phyloP scores from a whole-genome alignment of 2,329 filamentous ascomycete genomes.

The Aspergillus novoparasiticus region DNA sequence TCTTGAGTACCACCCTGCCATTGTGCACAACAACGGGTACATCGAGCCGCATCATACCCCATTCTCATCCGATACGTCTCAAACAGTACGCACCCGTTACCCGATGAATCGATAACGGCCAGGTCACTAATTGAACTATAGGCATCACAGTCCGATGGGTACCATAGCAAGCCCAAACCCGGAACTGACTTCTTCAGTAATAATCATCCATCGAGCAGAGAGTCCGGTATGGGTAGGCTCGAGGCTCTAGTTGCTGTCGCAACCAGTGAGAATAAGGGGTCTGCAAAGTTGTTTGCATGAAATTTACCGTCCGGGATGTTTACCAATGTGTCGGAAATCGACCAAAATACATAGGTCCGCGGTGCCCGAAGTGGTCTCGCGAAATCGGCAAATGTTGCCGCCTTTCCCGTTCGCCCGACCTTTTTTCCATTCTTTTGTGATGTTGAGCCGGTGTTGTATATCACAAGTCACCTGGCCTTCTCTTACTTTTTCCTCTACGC shows the following conservation, averaged over 20 bases:
- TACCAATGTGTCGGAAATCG: too few species aligned
- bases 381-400: neutral
- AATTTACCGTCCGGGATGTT: neutral
- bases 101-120: constrained; percentile 27
- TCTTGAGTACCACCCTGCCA: constrained; percentile 52
- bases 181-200: constrained; percentile 29
- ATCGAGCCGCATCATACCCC: constrained; percentile 46
- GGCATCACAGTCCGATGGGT: constrained; percentile 34
- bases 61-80: constrained; percentile 38
- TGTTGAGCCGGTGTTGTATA: constrained; percentile 20
- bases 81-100: constrained; percentile 42
- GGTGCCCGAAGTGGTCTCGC: neutral
- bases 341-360: neutral
- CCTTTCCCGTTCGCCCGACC: neutral
- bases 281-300: constrained; percentile 36
- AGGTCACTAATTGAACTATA: constrained; percentile 36
- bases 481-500: constrained; percentile 13
- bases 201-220: constrained; percentile 28
- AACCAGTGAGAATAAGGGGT: constrained; percentile 48
- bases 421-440: constrained; percentile 13
- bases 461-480: constrained; percentile 18
- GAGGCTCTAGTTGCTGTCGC: constrained; percentile 55
- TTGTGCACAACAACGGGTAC: constrained; percentile 51
- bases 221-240: constrained; percentile 49
- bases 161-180: constrained; percentile 31